Evolutionary conservation across 2,329 filamentous ascomycete species (phyloP).

Genomic region (Aspergillus neotritici): DNA sequence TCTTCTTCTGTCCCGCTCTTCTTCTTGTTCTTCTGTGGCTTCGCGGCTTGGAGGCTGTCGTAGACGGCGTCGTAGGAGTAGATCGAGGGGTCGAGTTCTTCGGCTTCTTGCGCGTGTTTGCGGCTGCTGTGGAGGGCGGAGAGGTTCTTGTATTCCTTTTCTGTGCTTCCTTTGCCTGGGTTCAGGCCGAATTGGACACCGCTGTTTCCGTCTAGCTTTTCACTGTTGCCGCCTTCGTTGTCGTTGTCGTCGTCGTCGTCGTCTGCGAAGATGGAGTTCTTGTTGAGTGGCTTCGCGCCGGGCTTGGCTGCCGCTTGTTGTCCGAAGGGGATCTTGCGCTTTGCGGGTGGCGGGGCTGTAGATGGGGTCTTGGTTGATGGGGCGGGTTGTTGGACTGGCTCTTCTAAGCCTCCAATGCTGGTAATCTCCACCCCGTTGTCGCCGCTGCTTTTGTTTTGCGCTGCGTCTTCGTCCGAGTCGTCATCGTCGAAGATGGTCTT

Average conservation of each 20-base stretch:
- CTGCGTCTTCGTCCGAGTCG: conserved; percentile 33
- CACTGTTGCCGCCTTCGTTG: conserved; percentile 13
- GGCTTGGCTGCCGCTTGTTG: conserved; percentile 16
- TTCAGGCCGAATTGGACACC: conserved; percentile 18
- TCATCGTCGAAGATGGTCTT: conserved; percentile 43
- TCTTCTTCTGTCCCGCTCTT: conserved; percentile 15
- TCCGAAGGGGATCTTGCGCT: conserved; percentile 31
- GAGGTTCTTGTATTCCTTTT: conserved; percentile 40
- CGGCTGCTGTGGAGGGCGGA: conserved; percentile 42
- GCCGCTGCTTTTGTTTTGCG: conserved; percentile 15
- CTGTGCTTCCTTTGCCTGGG: conserved; percentile 13
- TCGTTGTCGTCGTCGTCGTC: conserved; percentile 30
- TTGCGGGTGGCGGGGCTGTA: conserved; percentile 21
- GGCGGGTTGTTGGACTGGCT: conserved; percentile 3
- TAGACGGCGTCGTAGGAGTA: conserved; percentile 49
- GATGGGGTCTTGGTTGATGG: conserved; percentile 13
- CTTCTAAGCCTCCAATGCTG: conserved; percentile 34
- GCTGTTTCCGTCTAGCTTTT: conserved; percentile 13
- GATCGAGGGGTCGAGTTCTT: conserved; percentile 42
- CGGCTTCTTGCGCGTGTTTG: conserved; percentile 40
- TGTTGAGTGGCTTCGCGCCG: conserved; percentile 28
- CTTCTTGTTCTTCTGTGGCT: conserved; percentile 26
- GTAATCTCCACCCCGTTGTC: conserved; percentile 30
- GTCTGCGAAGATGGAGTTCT: conserved; percentile 34
- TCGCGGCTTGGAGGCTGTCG: conserved; percentile 41